phyloP scores from a whole-genome alignment of 2,329 filamentous ascomycete species.

The Aspergillus cejpii region DNA sequence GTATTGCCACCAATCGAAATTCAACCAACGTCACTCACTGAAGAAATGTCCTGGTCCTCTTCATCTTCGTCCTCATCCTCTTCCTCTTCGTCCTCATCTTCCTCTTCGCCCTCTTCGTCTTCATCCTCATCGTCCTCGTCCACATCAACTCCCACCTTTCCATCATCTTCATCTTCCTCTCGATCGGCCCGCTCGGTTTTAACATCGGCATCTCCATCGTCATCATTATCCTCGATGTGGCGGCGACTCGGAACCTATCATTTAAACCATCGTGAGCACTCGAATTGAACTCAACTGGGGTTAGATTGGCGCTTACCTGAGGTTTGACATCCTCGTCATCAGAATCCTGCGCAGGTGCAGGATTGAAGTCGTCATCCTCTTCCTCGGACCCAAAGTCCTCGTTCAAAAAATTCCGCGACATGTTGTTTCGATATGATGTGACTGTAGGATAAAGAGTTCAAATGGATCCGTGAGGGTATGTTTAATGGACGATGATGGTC shows the following conservation, averaged over 20 bases:
- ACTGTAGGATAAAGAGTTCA: background rate
- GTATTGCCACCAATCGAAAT: background rate
- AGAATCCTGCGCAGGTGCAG: constrained; percentile 64
- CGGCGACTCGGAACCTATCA: constrained; percentile 23
- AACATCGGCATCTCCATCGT: constrained; percentile 43
- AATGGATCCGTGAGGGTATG: no score
- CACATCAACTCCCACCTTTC: constrained; percentile 42
- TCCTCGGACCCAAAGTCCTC: constrained; percentile 54
- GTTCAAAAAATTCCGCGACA: constrained; percentile 44
- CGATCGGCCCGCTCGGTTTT: constrained; percentile 22
- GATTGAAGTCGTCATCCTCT: constrained; percentile 87
- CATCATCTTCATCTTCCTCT: constrained; percentile 32
- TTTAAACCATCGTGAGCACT: constrained; percentile 15
- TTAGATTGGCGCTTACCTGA: constrained; percentile 22
- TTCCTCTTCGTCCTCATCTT: constrained; percentile 45
- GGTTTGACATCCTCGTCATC: constrained; percentile 56
- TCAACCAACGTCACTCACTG: constrained; percentile 51
- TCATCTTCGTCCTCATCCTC: constrained; percentile 41
- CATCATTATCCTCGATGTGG: constrained; percentile 22
- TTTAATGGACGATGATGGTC: no score
- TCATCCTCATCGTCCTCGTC: constrained; percentile 32
- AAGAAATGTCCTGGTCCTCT: constrained; percentile 49
- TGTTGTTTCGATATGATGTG: constrained; percentile 10
- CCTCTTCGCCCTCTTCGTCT: constrained; percentile 33
- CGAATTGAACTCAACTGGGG: constrained; percentile 8